Evolutionary conservation across 164 flowering plant genomes (phyloP).

Genomic region (Saururus chinensis): DNA sequence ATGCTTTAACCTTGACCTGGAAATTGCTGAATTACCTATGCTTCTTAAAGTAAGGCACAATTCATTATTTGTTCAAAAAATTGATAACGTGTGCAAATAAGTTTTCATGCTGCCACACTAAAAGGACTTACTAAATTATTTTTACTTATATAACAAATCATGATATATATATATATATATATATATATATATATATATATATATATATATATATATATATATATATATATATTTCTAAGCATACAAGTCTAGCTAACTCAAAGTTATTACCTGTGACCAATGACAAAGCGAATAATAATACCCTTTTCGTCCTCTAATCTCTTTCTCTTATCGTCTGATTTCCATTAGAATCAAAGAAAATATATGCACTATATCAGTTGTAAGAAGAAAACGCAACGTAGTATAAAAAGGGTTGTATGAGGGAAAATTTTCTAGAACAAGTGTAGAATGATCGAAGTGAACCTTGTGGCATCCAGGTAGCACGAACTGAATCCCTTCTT

Average conservation of each 20-base stretch:
- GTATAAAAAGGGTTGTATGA: not conserved
- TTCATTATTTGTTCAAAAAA: too few species aligned
- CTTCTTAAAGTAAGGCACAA: too few species aligned
- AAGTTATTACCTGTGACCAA: constrained; percentile 76
- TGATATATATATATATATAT: too few species aligned
- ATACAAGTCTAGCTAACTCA: not conserved
- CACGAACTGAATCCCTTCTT: constrained; percentile 92
- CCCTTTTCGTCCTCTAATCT: constrained; percentile 97
- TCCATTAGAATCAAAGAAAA: constrained; percentile 1
- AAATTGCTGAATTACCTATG: too few species aligned
- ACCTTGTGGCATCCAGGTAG: constrained; percentile 99
- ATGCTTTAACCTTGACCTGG: too few species aligned
- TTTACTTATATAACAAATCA: too few species aligned
- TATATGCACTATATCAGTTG: not conserved
- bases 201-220: too few species aligned
- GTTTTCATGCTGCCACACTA: too few species aligned
- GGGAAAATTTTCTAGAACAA: constrained; percentile 1
- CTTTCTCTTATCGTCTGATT: constrained; percentile 66
- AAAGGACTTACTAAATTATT: too few species aligned
- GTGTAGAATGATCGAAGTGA: not conserved
- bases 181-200: too few species aligned
- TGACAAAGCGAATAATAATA: constrained; percentile 79
- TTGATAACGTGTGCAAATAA: too few species aligned
- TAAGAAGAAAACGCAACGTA: not conserved
- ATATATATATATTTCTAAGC: too few species aligned